Evolutionary conservation across 2,329 filamentous ascomycete genomes (phyloP).

Genomic region (Hypoxylon sp.): DNA sequence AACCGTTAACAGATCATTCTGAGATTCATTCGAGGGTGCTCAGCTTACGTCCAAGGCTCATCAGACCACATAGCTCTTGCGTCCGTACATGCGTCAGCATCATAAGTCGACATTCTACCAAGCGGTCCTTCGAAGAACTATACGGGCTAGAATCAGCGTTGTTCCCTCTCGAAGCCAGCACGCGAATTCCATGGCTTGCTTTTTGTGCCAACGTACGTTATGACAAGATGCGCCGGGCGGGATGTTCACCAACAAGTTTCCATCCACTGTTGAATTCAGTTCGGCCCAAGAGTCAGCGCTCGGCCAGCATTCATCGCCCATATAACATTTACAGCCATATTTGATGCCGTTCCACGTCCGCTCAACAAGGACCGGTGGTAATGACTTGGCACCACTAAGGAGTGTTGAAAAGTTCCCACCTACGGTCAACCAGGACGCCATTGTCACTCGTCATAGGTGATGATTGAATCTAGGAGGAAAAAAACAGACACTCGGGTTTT

Average conservation of each 20-base stretch:
- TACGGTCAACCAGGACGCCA: slow-evolving; percentile 33
- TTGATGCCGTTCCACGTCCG: slow-evolving; percentile 50
- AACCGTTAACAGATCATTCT: slow-evolving; percentile 15
- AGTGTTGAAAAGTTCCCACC: slow-evolving; percentile 32
- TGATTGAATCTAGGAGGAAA: neutral
- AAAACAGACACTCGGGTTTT: neutral
- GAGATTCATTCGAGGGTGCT: slow-evolving; percentile 18
- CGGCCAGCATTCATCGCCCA: slow-evolving; percentile 55
- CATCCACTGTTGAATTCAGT: slow-evolving; percentile 57
- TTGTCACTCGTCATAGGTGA: slow-evolving; percentile 23
- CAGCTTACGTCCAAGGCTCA: slow-evolving; percentile 58
- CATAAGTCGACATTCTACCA: slow-evolving; percentile 56
- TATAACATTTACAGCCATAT: slow-evolving; percentile 55
- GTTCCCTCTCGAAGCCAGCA: neutral
- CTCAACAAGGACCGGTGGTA: slow-evolving; percentile 36
- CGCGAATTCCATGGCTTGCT: neutral
- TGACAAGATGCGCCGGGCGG: slow-evolving; percentile 56
- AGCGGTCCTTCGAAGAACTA: slow-evolving; percentile 57
- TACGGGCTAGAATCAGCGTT: slow-evolving; percentile 14
- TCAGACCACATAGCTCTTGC: slow-evolving; percentile 53
- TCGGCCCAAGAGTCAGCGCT: slow-evolving; percentile 47
- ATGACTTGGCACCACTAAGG: slow-evolving; percentile 19
- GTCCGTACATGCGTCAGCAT: slow-evolving; percentile 55
- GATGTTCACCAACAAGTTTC: slow-evolving; percentile 54
- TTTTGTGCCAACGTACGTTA: slow-evolving; percentile 47